Conservation (phyloP, 2,329 filamentous ascomycete species). For the Aspergillus ibericus region DNA sequence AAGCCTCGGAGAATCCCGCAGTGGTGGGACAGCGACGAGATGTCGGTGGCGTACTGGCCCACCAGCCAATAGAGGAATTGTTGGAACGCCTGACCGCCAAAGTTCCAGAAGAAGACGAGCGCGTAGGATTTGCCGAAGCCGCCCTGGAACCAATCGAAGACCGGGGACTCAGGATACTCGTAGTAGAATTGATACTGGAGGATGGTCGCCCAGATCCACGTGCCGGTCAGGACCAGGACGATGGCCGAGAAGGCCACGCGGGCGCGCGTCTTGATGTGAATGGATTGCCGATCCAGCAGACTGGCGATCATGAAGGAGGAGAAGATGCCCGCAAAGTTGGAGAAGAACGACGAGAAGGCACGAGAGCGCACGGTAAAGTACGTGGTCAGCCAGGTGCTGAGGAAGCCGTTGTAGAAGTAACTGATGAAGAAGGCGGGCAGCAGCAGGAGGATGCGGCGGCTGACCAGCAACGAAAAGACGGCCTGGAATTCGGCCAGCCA, state of each 20-base stretch:
- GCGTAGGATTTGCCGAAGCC: slow-evolving; percentile 14
- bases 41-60: slow-evolving; percentile 11
- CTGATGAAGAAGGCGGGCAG: slow-evolving; percentile 32
- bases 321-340: slow-evolving; percentile 12
- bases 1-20: slow-evolving; percentile 10
- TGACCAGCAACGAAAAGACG: slow-evolving; percentile 4
- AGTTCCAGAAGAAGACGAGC: slow-evolving; percentile 13
- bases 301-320: slow-evolving; percentile 12
- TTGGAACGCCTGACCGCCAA: slow-evolving; percentile 12
- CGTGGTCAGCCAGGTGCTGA: slow-evolving; percentile 22
- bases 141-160: slow-evolving; percentile 14
- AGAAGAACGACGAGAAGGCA: slow-evolving; percentile 13
- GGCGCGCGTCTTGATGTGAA: slow-evolving; percentile 14
- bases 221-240: slow-evolving; percentile 3
- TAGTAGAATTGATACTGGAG: slow-evolving; percentile 13
- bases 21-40: slow-evolving; percentile 12
- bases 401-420: slow-evolving; percentile 33
- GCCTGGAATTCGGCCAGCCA: slow-evolving; percentile 15
- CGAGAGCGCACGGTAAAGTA: slow-evolving; percentile 14
- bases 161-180: not conserved
- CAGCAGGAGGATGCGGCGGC: slow-evolving; percentile 14
- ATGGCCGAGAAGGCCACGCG: slow-evolving; percentile 6
- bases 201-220: slow-evolving; percentile 13
- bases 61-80: slow-evolving; percentile 14
- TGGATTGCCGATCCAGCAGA: slow-evolving; percentile 9